Evolutionary conservation across 1,284 basidiomycete genomes (phyloP).

Genomic region (Mycena sp.): DNA sequence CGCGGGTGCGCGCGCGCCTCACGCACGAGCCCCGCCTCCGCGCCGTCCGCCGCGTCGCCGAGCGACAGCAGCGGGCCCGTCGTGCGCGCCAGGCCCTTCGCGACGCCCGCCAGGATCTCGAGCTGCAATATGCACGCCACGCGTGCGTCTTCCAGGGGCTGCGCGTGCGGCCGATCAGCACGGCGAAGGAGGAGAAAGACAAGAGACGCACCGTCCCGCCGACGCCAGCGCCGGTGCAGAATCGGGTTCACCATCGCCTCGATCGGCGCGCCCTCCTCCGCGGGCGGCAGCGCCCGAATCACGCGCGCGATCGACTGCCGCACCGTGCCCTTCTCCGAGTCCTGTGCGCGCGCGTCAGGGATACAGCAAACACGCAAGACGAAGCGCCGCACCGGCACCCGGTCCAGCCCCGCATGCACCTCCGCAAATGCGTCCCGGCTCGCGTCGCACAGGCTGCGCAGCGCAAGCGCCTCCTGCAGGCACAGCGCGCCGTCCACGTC

Average conservation of each 20-base stretch:
- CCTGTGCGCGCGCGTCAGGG: too few species aligned
- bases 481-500: too few species aligned
- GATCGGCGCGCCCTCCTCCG: too few species aligned
- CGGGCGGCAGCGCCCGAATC: too few species aligned
- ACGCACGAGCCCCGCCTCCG: conserved; percentile 62
- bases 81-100: conserved; percentile 83
- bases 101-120: conserved; percentile 82
- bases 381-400: too few species aligned
- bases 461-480: too few species aligned
- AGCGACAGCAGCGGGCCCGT: conserved; percentile 65
- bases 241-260: conserved; percentile 81
- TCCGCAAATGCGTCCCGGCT: too few species aligned
- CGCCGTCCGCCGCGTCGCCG: conserved; percentile 68
- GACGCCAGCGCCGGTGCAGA: conserved; percentile 68
- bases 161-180: background rate
- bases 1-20: conserved; percentile 72
- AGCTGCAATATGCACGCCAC: conserved; percentile 71
- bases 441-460: too few species aligned
- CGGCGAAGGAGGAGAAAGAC: conserved; percentile 13
- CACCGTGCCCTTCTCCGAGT: too few species aligned
- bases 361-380: too few species aligned
- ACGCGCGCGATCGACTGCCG: too few species aligned
- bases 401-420: too few species aligned
- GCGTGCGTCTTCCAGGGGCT: conserved; percentile 78
- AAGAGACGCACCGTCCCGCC: conserved; percentile 56